A percentile compares a stretch with the other conserved stretches of the same genome.
Conservation (phyloP, 2,329 filamentous ascomycete species). For the Tolypocladium guangdongense region DNA sequence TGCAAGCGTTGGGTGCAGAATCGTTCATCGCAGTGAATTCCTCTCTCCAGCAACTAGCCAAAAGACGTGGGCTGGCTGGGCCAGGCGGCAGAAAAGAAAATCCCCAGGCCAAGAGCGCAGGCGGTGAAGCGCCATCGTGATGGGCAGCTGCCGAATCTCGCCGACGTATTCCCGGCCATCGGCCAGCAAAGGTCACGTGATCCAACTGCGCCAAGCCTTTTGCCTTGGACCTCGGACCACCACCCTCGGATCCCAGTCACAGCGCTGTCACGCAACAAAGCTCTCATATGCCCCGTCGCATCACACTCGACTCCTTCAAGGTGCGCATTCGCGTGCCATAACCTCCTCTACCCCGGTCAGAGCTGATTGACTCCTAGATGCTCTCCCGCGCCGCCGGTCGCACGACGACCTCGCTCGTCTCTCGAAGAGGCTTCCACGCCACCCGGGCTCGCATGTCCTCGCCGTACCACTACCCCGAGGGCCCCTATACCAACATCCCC, state of each 20-base stretch:
- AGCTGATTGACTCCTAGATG: slow-evolving; percentile 57
- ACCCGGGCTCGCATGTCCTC: slow-evolving; percentile 77
- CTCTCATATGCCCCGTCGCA: slow-evolving; percentile 14
- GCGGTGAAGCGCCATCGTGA: slow-evolving; percentile 12
- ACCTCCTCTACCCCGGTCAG: not conserved
- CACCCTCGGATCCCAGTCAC: slow-evolving; percentile 16
- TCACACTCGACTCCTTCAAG: slow-evolving; percentile 5
- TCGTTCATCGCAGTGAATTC: slow-evolving; percentile 3
- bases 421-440: slow-evolving; percentile 89
- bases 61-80: slow-evolving; percentile 12
- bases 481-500: slow-evolving; percentile 85
- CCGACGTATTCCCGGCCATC: slow-evolving; percentile 1
- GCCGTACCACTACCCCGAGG: slow-evolving; percentile 98
- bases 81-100: slow-evolving; percentile 17
- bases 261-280: slow-evolving; percentile 14
- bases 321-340: slow-evolving; percentile 7
- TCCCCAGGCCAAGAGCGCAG: slow-evolving; percentile 4
- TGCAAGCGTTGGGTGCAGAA: slow-evolving; percentile 9
- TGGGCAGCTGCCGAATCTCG: not conserved
- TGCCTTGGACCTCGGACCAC: slow-evolving; percentile 21
- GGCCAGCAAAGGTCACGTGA: slow-evolving; percentile 8
- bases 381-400: slow-evolving; percentile 59
- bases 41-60: not conserved
- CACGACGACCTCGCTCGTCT: slow-evolving; percentile 57
- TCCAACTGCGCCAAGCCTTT: slow-evolving; percentile 11